Conservation (phyloP, 2,329 filamentous ascomycete species). For the Fusarium foetens region DNA sequence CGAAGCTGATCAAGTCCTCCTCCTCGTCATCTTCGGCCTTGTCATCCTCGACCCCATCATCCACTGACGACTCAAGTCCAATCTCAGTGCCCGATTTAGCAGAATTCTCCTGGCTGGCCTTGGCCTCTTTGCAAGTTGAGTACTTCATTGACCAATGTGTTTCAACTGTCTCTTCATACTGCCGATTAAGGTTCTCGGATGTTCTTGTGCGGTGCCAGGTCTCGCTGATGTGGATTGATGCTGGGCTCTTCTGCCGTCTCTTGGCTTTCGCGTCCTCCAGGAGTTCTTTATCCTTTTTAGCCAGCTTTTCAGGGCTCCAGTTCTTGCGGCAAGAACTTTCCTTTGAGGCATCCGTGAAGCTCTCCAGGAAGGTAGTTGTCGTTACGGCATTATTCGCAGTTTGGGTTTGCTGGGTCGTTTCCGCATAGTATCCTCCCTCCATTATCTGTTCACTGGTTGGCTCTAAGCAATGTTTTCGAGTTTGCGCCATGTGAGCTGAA, state of each 20-base stretch:
- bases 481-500: not conserved
- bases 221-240: not conserved
- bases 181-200: not conserved
- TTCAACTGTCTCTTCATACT: not conserved
- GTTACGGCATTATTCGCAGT: not conserved
- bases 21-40: not conserved
- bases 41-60: not conserved
- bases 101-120: not conserved
- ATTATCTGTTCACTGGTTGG: constrained; percentile 62
- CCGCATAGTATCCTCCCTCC: constrained; percentile 23
- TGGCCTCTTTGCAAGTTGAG: not conserved
- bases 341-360: not conserved
- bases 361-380: not conserved
- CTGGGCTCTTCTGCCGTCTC: not conserved
- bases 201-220: constrained; percentile 1
- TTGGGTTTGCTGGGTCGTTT: not conserved
- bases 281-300: constrained; percentile 9
- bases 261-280: not conserved
- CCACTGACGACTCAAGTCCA: not conserved
- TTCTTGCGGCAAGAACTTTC: not conserved
- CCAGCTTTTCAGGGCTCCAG: constrained; percentile 36
- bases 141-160: not conserved
- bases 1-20: not conserved
- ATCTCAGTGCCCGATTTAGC: no score
- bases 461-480: constrained; percentile 48